A percentile compares a stretch with the other conserved stretches of the same genome.
These are phyloP conservation scores for Aspergillus neotritici DNA, from an alignment of 2,329 filamentous ascomycete species.

Conservation along the genomic window DNA sequence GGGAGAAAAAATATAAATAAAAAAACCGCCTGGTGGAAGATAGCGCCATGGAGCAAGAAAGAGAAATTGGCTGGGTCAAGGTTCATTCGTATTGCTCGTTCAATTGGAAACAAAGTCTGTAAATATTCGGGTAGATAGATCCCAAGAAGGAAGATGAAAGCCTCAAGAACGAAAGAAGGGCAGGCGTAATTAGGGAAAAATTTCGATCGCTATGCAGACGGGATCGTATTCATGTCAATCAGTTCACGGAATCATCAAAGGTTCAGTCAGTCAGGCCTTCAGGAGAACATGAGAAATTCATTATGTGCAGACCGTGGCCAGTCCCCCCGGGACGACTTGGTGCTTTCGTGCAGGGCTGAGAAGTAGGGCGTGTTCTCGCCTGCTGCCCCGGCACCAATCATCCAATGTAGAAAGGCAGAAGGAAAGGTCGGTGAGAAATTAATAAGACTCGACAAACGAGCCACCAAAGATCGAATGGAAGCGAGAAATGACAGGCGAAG, in stretches of 20 bases:
- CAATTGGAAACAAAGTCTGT: constrained; percentile 1
- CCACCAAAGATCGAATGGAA: constrained; percentile 1
- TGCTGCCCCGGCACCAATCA: no score
- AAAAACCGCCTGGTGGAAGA: not conserved
- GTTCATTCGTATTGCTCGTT: constrained; percentile 11
- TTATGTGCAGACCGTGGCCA: no score
- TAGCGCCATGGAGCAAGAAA: not conserved
- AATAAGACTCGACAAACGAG: constrained; percentile 2
- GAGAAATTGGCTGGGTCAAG: constrained; percentile 1
- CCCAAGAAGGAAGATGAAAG: not conserved
- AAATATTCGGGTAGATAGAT: not conserved
- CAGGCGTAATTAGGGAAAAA: no score
- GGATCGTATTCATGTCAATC: constrained; percentile 8
- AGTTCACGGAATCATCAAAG: constrained; percentile 11
- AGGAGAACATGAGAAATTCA: no score
- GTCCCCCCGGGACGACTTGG: no score
- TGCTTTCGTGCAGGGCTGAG: no score
- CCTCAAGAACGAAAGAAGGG: no score
- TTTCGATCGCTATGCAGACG: constrained; percentile 7
- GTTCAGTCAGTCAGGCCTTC: no score
- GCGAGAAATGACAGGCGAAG: not conserved
- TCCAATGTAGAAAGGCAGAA: no score
- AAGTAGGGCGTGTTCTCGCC: no score
- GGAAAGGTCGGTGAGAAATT: not conserved
- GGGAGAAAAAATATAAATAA: constrained; percentile 1